Evolutionary conservation across 2,329 filamentous ascomycete species (phyloP), one percentile per base, ranked within the genome.

Genomic region (Fusarium torreyae): DNA sequence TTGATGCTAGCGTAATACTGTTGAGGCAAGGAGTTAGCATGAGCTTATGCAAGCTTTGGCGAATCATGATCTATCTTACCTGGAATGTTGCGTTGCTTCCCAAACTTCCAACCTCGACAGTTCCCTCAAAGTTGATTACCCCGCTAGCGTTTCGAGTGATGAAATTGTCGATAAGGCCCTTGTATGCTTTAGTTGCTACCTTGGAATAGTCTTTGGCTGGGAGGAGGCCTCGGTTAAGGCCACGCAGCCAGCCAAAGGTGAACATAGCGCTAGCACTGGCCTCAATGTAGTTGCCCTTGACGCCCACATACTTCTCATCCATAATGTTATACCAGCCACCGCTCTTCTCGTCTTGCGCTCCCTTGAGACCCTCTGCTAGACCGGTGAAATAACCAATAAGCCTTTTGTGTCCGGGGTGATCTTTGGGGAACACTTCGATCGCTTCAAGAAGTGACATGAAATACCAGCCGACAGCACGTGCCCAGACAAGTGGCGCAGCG

Each of bases 281-380:
- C 76, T 90, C 86, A 49, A 90, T 85, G 72, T 87, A 90, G 74
- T 90, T 89, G 7, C 86, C 86, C 31, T 81, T 67, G 48, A 76
- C 69, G 3, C 80, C 81, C 1, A 83, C 79, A 50, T 85, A 83
- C 17, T 80, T 78, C 49, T 82, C 78, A 60, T 82, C 82, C 82
- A 89, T 86, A 39, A 89, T 80, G 51, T 88, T 78, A 84, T 85
- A 89, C 86, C 87, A 89, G 7, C 84, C 86, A 15, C 84, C 86
- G 2, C 85, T 86, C 1, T 67, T 64, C 6, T 68, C 68, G 57
- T 87, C 85, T 36, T 82, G 82, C 0, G 80, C 78, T 11, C 72
- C 71, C 56, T 81, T 80, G 3, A 87, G 65, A 0, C 82, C 83
- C 1, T 78, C 68, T 1, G 82, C 79, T 0, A 85, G 75, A 7